Conservation (phyloP, 1,139 yeast species). For the Ashbya aceris region DNA sequence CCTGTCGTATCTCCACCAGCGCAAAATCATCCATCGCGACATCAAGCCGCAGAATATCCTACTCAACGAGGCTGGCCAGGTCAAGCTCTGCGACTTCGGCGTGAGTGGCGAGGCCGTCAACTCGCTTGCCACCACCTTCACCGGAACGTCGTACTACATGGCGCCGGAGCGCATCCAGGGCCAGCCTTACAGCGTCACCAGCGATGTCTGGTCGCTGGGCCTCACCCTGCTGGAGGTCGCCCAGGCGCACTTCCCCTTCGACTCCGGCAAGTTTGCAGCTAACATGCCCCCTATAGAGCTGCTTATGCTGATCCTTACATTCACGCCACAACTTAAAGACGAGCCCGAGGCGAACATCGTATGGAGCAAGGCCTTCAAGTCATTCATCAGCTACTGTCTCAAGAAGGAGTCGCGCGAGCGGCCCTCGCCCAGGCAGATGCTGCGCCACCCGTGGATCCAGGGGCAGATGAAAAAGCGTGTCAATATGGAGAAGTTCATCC, state of each 20-base stretch:
- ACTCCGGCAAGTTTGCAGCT: conserved; percentile 30
- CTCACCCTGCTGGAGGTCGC: conserved; percentile 88
- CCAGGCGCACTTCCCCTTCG: conserved; percentile 72
- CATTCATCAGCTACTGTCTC: conserved; percentile 70
- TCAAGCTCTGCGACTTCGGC: conserved; percentile 95
- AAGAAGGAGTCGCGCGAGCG: conserved; percentile 71
- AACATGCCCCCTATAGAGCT: conserved; percentile 74
- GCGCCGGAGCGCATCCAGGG: conserved; percentile 97
- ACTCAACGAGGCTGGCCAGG: conserved; percentile 64
- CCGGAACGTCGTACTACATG: conserved; percentile 96
- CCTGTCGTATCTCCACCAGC: conserved; percentile 75
- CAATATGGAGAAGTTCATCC: conserved; percentile 79
- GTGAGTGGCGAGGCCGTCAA: conserved; percentile 95
- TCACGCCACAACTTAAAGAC: conserved; percentile 70
- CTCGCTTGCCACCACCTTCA: conserved; percentile 89
- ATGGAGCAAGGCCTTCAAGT: conserved; percentile 81
- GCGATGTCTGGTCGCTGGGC: conserved; percentile 96
- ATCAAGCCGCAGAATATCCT: conserved; percentile 89
- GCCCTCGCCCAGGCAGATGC: conserved; percentile 89
- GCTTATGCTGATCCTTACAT: conserved; percentile 68
- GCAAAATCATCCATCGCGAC: conserved; percentile 83
- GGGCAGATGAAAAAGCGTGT: conserved; percentile 65
- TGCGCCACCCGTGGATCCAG: conserved; percentile 82
- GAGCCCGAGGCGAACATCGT: conserved; percentile 64
- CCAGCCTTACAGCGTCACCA: conserved; percentile 85